phyloP scores from a whole-genome alignment of 2,329 filamentous ascomycete genomes.

The Diaporthe capsici region DNA sequence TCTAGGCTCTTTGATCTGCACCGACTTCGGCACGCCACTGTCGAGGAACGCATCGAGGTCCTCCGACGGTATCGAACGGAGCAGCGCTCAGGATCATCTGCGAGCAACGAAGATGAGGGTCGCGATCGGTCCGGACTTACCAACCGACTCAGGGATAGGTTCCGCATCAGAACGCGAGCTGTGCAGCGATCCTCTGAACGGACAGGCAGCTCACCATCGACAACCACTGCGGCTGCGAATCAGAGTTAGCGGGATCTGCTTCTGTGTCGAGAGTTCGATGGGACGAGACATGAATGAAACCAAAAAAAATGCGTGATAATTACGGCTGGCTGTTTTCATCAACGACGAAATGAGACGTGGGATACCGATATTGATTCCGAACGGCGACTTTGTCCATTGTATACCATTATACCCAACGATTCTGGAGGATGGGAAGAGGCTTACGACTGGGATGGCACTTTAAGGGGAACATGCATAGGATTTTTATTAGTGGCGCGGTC shows the following conservation, averaged over 20 bases:
- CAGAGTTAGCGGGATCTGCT: conserved; percentile 7
- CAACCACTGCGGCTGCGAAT: conserved; percentile 21
- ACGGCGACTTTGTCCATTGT: conserved; percentile 10
- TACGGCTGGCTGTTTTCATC: conserved; percentile 26
- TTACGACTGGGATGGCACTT: conserved; percentile 2
- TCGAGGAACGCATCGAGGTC: conserved; percentile 73
- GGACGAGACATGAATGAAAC: conserved; percentile 9
- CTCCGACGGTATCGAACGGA: conserved; percentile 65
- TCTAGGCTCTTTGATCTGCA: conserved; percentile 70
- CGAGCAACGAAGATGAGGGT: conserved; percentile 48
- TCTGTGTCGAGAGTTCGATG: background rate
- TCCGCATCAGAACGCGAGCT: conserved; percentile 65
- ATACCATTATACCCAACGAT: conserved; percentile 29
- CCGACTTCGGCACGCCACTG: conserved; percentile 69
- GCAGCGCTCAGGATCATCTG: conserved; percentile 48
- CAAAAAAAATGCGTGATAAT: conserved; percentile 16
- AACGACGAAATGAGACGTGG: conserved; percentile 8
- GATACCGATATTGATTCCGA: conserved; percentile 3
- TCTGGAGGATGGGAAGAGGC: conserved; percentile 1
- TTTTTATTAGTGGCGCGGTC: background rate
- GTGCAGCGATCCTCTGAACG: conserved; percentile 35
- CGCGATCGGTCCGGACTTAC: conserved; percentile 61
- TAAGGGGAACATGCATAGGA: background rate
- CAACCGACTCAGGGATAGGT: conserved; percentile 66
- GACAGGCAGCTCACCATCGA: conserved; percentile 24